Conservation (phyloP, 257 asterid species). For the Solanum arcanum region DNA sequence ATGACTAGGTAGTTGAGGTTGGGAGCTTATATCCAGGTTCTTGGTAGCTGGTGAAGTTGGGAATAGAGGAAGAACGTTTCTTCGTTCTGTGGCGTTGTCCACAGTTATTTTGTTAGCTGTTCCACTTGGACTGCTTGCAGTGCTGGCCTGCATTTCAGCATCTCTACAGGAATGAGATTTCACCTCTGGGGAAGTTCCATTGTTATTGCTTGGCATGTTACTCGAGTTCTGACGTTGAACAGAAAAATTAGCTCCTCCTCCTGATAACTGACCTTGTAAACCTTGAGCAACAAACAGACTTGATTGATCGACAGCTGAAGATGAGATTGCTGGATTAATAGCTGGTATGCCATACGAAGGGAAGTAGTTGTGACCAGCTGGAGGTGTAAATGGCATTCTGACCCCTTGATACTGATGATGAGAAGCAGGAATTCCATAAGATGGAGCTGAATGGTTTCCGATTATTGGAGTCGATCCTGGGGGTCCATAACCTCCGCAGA, state of each 20-base stretch:
- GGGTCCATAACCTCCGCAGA: conserved; percentile 24
- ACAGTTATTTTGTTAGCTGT: conserved; percentile 1
- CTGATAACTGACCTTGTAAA: conserved; percentile 7
- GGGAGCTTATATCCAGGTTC: conserved; percentile 3
- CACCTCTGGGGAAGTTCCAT: background rate
- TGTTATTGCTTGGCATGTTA: conserved; percentile 14
- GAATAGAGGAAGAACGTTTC: conserved; percentile 39
- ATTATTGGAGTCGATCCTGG: conserved; percentile 17
- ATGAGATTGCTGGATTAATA: conserved; percentile 23
- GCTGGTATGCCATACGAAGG: conserved; percentile 42
- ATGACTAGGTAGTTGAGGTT: conserved; percentile 1
- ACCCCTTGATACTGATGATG: conserved; percentile 31
- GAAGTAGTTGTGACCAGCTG: conserved; percentile 28
- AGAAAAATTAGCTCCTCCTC: conserved; percentile 9
- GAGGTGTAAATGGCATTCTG: conserved; percentile 18
- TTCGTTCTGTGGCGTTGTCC: conserved; percentile 11
- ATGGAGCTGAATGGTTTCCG: conserved; percentile 28
- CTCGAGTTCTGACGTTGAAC: conserved; percentile 6
- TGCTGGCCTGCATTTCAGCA: conserved; percentile 49
- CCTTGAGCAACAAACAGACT: conserved; percentile 8
- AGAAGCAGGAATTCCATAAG: conserved; percentile 35
- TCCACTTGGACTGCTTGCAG: conserved; percentile 44
- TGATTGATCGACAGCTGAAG: conserved; percentile 26
- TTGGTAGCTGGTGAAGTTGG: conserved; percentile 24
- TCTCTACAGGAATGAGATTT: conserved; percentile 14